These are phyloP conservation scores for Skeletonema tropicum DNA, from an alignment of 108 stramenopile species.

Conservation along the genomic window DNA sequence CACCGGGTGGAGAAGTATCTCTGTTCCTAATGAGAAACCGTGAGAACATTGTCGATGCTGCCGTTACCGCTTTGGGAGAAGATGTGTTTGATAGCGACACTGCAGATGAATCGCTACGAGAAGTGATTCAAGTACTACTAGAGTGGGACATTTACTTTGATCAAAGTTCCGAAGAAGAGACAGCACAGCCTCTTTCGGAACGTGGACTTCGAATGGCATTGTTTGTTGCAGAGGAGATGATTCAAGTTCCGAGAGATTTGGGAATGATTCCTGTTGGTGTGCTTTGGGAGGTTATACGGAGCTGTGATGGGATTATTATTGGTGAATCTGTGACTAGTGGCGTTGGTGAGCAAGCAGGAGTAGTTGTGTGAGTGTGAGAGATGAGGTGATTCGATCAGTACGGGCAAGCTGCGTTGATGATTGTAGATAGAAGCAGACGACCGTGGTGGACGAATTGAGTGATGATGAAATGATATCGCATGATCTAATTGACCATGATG, in stretches of 20 bases:
- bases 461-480: too few species aligned
- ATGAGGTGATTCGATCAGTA: too few species aligned
- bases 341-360: background rate
- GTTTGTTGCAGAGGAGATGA: slow-evolving; percentile 17
- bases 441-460: too few species aligned
- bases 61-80: background rate
- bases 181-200: background rate
- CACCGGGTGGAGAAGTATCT: slow-evolving; percentile 50
- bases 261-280: slow-evolving; percentile 33
- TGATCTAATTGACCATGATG: too few species aligned
- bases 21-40: slow-evolving; percentile 49
- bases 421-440: too few species aligned
- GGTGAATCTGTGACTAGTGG: background rate
- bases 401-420: too few species aligned
- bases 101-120: slow-evolving; percentile 45
- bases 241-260: slow-evolving; percentile 39
- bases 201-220: slow-evolving; percentile 9
- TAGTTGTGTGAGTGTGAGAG: too few species aligned
- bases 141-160: slow-evolving; percentile 2
- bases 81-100: background rate
- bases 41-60: slow-evolving; percentile 43
- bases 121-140: slow-evolving; percentile 12
- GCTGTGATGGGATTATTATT: background rate
- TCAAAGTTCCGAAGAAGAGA: slow-evolving; percentile 13
- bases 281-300: slow-evolving; percentile 22